Base-by-base conservation (phyloP, 163 green algal genomes). In the Coccomyxa subellipsoidea region DNA sequence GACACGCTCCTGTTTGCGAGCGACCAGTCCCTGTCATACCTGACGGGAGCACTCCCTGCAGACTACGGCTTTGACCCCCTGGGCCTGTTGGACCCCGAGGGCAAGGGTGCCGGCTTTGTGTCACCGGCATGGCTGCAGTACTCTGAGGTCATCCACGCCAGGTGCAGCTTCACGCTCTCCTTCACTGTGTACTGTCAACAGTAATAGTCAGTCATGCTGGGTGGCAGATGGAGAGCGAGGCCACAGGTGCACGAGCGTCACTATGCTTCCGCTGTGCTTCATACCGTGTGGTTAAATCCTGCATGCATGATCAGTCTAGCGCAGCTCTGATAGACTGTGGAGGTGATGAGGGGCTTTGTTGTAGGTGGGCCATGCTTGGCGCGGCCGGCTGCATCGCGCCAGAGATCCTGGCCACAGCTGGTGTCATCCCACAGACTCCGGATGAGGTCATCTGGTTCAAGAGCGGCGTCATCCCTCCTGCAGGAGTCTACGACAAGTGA, bases 41-140 rank as follows among this genome's bases (percentile, higher is more conserved):
- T 92, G 29, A 85, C 92, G 31, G 89, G 89, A 38, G 81, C 85
- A 21, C 80, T 90, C 69, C 88, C 89, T 40, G 89, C 78, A 69
- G 84, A 88, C 59, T 88, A 85, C n/a, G 84, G 84, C 7, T 85
- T 87, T 80, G 96, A 99, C 90, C 96, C 96, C 80, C 92, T 99
- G 54, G 96, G 96, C 84, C 92, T 99, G 78, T 90, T 80, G 69
- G 96, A 99, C 89, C 96, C 96, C 75, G 93, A 96, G 80, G 95
- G 95, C 85, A 91, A 89, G 71, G 90, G 90, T 76, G 94, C 91
- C 69, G 95, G 96, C 81, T 98, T 99, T 88, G 86, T 99, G 80
- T 93, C 92, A 86, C 96, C 96, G 39, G 85, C 94, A 82, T 99
- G 96, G 96, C 91, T 99, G 83, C 59, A 86, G 69, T 88, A 85